Base-by-base conservation (phyloP, 495 filamentous ascomycete genomes). In the Penicillium odoratum region DNA sequence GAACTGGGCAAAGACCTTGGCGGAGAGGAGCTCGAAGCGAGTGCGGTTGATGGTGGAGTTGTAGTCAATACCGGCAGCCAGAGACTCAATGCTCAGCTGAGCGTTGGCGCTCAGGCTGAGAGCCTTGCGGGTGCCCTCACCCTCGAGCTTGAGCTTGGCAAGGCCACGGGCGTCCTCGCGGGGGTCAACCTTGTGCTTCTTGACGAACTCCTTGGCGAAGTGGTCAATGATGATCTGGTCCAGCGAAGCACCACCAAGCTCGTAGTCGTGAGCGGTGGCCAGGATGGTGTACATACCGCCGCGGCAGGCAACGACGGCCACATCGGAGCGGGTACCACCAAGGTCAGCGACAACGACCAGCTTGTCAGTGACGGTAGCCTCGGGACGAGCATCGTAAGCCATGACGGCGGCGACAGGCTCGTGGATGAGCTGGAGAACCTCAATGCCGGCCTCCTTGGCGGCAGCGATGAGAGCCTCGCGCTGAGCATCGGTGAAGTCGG, bases 131-230 rank as follows among this genome's bases (percentile, higher is more conserved):
- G 90, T 88, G 28, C 85, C 83, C 74, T 98, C 94, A 64, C 89
- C 82, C 80, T 97, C 95, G 7, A 93, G 80, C 78, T 91, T 93
- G 49, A 98, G 78, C 81, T 97, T 98, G 15, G 95, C 93, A 48
- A 97, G 76, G 62, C 88, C 87, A 61, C 88, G 87, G 10, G 83
- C 81, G 63, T 91, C 88, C 68, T 88, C 82, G 57, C 94, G 83
- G 26, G 95, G 94, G 69, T 98, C 94, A 48, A 81, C 83, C 72
- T 92, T 91, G 72, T 93, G 78, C 79, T 95, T 92, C 84, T 98
- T 97, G 61, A 93, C 80, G 77, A 98, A 98, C 73, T 97, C 94
- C 82, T 98, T 98, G 56, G 94, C 88, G 65, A 97, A 97, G 80
- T 97, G 86, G 70, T 98, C 93, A 63, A 97, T 88, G 47, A 98